These are phyloP conservation scores for Sindora glabra DNA, from an alignment of 306 rosid genomes.

Conservation along the genomic window DNA sequence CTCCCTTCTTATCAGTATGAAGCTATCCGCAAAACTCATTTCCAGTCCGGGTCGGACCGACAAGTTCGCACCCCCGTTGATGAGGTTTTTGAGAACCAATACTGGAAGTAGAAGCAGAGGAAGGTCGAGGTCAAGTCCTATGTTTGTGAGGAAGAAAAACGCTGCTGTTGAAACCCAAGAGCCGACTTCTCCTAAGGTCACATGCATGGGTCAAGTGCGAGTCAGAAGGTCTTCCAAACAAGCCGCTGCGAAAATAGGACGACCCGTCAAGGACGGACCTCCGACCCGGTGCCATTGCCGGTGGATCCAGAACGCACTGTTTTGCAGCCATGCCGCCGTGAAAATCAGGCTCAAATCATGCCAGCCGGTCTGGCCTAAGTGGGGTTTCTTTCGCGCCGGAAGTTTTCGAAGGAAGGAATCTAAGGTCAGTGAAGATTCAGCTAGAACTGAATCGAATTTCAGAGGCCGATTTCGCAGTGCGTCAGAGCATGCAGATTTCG, in stretches of 20 bases:
- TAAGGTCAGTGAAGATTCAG: constrained; percentile 10
- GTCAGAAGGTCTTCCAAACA: constrained; percentile 26
- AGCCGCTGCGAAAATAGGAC: neutral
- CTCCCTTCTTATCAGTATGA: too few species aligned
- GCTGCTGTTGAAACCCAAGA: constrained; percentile 63
- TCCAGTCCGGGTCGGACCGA: neutral
- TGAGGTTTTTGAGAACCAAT: constrained; percentile 7
- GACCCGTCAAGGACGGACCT: neutral
- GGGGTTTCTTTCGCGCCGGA: neutral
- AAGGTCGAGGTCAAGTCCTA: constrained; percentile 56
- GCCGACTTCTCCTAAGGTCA: constrained; percentile 90
- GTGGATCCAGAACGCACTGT: too few species aligned
- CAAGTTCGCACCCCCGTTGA: neutral
- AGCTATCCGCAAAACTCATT: too few species aligned
- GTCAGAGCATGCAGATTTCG: constrained; percentile 21
- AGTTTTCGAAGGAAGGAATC: constrained; percentile 29
- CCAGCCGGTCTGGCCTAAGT: too few species aligned
- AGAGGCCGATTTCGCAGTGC: neutral
- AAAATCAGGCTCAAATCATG: too few species aligned
- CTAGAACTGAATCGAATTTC: constrained; percentile 19
- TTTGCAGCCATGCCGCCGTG: too few species aligned
- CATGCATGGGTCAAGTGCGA: constrained; percentile 41
- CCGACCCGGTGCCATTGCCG: neutral
- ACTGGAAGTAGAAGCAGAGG: constrained; percentile 69
- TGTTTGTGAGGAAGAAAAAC: constrained; percentile 64